These are phyloP conservation scores for Fusarium austroafricanum DNA, from an alignment of 2,329 filamentous ascomycete genomes.

Conservation along the genomic window DNA sequence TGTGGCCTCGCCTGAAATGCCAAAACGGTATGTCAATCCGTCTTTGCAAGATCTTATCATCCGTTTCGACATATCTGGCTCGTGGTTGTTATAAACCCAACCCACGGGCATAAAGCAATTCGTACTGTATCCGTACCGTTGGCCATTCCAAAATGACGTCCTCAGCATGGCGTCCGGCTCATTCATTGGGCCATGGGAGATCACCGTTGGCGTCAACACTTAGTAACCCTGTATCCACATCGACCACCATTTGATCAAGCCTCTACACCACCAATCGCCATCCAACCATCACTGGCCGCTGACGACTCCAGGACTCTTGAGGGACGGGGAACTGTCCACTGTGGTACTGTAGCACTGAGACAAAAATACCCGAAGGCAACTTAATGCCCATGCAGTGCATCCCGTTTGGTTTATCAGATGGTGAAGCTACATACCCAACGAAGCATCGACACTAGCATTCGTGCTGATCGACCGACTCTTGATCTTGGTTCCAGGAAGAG, in stretches of 20 bases:
- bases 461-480: background rate
- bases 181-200: slow-evolving; percentile 33
- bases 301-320: slow-evolving; percentile 27
- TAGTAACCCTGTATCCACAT: slow-evolving; percentile 42
- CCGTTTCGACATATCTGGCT: slow-evolving; percentile 11
- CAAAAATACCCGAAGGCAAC: slow-evolving; percentile 20
- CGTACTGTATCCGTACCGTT: slow-evolving; percentile 9
- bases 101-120: slow-evolving; percentile 24
- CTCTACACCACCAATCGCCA: slow-evolving; percentile 40
- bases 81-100: slow-evolving; percentile 26
- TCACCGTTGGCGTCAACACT: slow-evolving; percentile 41
- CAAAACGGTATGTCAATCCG: slow-evolving; percentile 28
- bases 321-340: slow-evolving; percentile 22
- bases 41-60: slow-evolving; percentile 21
- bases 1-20: slow-evolving; percentile 23
- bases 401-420: slow-evolving; percentile 3
- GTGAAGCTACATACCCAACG: background rate
- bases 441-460: background rate
- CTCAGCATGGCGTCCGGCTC: slow-evolving; percentile 40
- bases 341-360: slow-evolving; percentile 15
- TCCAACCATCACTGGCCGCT: slow-evolving; percentile 29
- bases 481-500: background rate
- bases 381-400: slow-evolving; percentile 11
- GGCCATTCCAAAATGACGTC: slow-evolving; percentile 40
- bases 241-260: slow-evolving; percentile 32